A percentile compares a stretch with the other conserved stretches of the same genome.
phyloP scores from a whole-genome alignment of 352 stramenopile species.

The Phytophthora pini region DNA sequence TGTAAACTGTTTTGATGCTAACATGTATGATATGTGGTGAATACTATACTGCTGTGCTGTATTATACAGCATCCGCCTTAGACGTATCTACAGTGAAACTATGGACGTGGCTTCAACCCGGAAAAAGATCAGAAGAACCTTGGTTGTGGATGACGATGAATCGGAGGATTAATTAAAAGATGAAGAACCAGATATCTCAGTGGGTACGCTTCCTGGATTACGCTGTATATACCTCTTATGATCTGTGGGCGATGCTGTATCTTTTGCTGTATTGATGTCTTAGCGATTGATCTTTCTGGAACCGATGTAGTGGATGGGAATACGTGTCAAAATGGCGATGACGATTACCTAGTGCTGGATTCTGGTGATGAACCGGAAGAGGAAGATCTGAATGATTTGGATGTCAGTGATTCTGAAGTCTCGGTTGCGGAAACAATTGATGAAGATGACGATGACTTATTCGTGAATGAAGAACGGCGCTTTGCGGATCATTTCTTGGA shows the following conservation, averaged over 20 bases:
- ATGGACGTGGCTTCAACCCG: no score
- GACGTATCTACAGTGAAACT: no score
- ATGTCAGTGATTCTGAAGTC: background rate
- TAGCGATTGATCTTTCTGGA: background rate
- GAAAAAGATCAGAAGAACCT: no score
- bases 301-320: background rate
- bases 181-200: no score
- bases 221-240: no score
- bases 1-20: no score
- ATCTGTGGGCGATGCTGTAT: background rate
- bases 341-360: background rate
- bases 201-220: no score
- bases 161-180: no score
- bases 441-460: conserved; percentile 6
- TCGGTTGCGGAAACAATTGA: background rate
- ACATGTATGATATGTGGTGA: no score
- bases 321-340: background rate
- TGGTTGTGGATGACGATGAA: no score
- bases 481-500: conserved; percentile 14
- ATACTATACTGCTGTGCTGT: no score
- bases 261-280: background rate
- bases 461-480: conserved; percentile 3
- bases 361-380: conserved; percentile 7
- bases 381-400: conserved; percentile 4
- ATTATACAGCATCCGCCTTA: no score